phyloP scores from a whole-genome alignment of 2,329 filamentous ascomycete genomes.

The Apiospora malaysiana region DNA sequence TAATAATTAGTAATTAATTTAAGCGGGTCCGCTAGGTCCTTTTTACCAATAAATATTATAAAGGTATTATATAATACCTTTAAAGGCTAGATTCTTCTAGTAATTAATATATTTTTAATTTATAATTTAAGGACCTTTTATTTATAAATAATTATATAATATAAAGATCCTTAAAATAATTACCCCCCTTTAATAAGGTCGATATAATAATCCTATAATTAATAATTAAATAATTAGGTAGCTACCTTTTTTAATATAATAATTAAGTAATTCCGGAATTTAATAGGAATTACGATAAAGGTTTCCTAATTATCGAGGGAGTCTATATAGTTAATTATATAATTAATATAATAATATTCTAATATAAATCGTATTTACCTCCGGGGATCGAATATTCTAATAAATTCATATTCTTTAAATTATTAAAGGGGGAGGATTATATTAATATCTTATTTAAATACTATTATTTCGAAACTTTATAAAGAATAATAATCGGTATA shows the following conservation, averaged over 20 bases:
- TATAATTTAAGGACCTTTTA: background rate
- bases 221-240: background rate
- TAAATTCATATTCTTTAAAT: background rate
- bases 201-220: background rate
- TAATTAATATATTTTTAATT: background rate
- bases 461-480: background rate
- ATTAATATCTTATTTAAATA: background rate
- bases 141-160: conserved; percentile 1
- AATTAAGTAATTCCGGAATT: background rate
- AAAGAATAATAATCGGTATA: background rate
- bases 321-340: no score
- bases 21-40: background rate
- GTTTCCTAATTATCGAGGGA: no score
- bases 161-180: background rate
- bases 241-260: background rate
- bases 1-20: background rate
- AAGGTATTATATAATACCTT: background rate
- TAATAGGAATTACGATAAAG: background rate
- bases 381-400: no score
- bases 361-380: no score
- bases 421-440: background rate
- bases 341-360: background rate
- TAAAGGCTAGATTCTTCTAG: background rate
- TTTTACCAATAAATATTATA: conserved; percentile 6
- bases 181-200: background rate